Conservation (phyloP, 495 filamentous ascomycete species). For the Aspergillus bridgeri region DNA sequence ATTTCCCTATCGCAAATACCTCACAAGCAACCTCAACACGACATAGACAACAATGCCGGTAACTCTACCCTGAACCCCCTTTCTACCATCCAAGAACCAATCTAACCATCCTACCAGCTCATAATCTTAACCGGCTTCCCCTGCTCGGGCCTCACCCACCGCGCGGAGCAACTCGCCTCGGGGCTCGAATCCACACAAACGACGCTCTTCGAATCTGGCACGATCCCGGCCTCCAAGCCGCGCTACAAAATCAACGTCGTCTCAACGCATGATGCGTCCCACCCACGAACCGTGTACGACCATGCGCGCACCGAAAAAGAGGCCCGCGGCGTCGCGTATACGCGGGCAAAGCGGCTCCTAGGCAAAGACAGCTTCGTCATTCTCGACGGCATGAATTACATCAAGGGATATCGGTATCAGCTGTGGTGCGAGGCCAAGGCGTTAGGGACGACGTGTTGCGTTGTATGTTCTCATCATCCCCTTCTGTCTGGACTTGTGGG, state of each 20-base stretch:
- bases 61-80: background rate
- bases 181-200: constrained; percentile 40
- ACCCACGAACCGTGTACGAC: constrained; percentile 47
- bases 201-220: constrained; percentile 1
- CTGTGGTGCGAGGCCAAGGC: constrained; percentile 94
- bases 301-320: constrained; percentile 79
- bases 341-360: constrained; percentile 79
- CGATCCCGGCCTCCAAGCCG: constrained; percentile 46
- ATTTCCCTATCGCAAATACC: background rate
- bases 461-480: constrained; percentile 56
- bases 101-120: constrained; percentile 53
- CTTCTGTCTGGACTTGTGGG: too few species aligned
- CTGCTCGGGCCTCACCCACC: constrained; percentile 86
- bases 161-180: constrained; percentile 70
- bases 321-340: constrained; percentile 80
- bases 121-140: constrained; percentile 92
- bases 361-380: constrained; percentile 80
- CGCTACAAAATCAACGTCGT: constrained; percentile 57
- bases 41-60: constrained; percentile 34
- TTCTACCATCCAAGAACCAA: background rate
- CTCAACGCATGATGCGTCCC: constrained; percentile 47
- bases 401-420: constrained; percentile 97
- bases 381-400: constrained; percentile 90
- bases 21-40: background rate
- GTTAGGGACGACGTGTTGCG: constrained; percentile 72